Conservation (phyloP, 1,139 yeast genomes). For the Martiniozyma asiatica region DNA sequence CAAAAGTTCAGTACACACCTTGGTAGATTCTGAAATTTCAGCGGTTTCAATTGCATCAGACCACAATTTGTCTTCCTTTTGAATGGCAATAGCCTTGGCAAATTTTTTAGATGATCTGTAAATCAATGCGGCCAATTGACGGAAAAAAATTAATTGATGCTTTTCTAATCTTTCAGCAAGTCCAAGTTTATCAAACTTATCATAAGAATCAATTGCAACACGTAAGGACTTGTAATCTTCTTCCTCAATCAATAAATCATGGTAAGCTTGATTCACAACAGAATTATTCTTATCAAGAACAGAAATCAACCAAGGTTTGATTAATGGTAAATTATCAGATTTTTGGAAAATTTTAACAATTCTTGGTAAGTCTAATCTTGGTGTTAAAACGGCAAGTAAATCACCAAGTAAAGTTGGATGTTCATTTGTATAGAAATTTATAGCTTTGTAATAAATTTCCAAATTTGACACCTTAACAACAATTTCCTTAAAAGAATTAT, state of each 20-base stretch:
- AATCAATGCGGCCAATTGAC: conserved; percentile 90
- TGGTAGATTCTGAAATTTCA: conserved; percentile 63
- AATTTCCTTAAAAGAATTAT: conserved; percentile 84
- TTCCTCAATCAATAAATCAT: conserved; percentile 89
- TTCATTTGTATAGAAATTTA: conserved; percentile 84
- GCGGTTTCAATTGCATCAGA: conserved; percentile 89
- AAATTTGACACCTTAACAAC: conserved; percentile 90
- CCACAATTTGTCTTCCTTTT: conserved; percentile 92
- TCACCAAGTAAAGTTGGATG: conserved; percentile 89
- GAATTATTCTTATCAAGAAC: conserved; percentile 86
- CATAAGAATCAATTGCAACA: conserved; percentile 79
- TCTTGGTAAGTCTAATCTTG: conserved; percentile 89
- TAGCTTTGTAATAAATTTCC: conserved; percentile 95
- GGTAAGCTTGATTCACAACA: conserved; percentile 90
- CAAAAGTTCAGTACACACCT: conserved; percentile 80
- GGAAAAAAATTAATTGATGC: conserved; percentile 81
- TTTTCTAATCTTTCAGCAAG: conserved; percentile 88
- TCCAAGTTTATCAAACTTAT: conserved; percentile 84
- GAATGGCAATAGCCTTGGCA: conserved; percentile 75
- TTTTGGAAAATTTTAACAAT: conserved; percentile 91
- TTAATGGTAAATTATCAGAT: conserved; percentile 90
- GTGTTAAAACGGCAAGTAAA: conserved; percentile 71
- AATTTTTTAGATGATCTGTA: conserved; percentile 92
- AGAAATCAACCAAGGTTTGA: conserved; percentile 87
- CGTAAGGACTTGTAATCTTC: conserved; percentile 86